These are phyloP conservation scores for Fusarium armeniacum DNA, from an alignment of 2,329 filamentous ascomycete species.

Conservation along the genomic window DNA sequence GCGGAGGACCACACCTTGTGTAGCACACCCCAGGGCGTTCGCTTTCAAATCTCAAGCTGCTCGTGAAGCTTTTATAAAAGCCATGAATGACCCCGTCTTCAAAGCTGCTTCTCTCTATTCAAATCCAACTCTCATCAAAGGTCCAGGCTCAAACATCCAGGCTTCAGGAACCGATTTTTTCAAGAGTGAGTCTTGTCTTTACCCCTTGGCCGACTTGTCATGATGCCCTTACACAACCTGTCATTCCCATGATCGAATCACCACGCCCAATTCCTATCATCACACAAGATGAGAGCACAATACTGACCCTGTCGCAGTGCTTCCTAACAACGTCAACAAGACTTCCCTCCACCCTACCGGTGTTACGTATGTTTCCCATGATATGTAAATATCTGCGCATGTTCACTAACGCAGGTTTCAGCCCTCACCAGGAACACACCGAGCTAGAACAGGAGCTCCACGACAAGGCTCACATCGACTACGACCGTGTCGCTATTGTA, in stretches of 20 bases:
- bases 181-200: constrained; percentile 57
- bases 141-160: constrained; percentile 58
- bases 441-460: constrained; percentile 97
- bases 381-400: constrained; percentile 28
- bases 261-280: constrained; percentile 14
- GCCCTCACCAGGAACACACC: constrained; percentile 89
- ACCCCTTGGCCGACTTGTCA: constrained; percentile 20
- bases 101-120: constrained; percentile 57
- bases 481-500: constrained; percentile 97
- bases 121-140: constrained; percentile 55
- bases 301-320: constrained; percentile 59
- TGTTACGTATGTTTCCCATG: constrained; percentile 78
- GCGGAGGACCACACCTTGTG: constrained; percentile 48
- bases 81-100: constrained; percentile 59
- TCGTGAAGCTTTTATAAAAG: constrained; percentile 56
- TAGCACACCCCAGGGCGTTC: constrained; percentile 47
- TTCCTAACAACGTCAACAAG: constrained; percentile 81
- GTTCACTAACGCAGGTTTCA: constrained; percentile 58
- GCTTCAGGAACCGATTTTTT: constrained; percentile 56
- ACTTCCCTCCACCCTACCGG: constrained; percentile 91
- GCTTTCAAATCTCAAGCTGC: constrained; percentile 42
- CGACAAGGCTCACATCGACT: constrained; percentile 98
- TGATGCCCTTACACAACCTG: constrained; percentile 30
- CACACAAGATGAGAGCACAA: constrained; percentile 27
- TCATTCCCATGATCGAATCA: constrained; percentile 18